phyloP scores from a whole-genome alignment of 768 basidiomycete genomes.

The Sutorius australiensis region DNA sequence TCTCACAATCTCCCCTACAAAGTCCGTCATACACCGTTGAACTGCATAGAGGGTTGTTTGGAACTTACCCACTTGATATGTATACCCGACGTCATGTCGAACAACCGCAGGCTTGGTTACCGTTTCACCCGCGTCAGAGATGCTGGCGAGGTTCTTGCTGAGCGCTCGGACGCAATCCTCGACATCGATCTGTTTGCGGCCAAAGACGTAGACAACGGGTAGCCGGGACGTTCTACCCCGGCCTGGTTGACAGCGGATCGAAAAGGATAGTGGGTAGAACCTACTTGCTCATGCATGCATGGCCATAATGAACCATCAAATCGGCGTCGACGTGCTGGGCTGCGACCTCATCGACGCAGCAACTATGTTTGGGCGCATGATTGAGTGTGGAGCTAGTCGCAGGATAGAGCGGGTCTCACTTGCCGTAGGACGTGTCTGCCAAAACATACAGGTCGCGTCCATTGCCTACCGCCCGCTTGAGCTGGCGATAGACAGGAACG shows the following conservation, averaged over 20 bases:
- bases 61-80: conserved; percentile 57
- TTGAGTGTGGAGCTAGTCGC: background rate
- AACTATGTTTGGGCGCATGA: conserved; percentile 39
- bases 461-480: conserved; percentile 49
- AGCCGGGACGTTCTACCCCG: conserved; percentile 71
- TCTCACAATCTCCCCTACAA: conserved; percentile 17
- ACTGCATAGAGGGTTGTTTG: background rate
- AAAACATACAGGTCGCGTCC: conserved; percentile 74
- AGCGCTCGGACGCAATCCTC: conserved; percentile 46
- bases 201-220: conserved; percentile 90
- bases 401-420: conserved; percentile 40
- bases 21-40: background rate
- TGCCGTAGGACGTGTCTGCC: conserved; percentile 98
- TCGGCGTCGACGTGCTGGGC: conserved; percentile 93
- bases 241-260: background rate
- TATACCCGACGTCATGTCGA: conserved; percentile 74
- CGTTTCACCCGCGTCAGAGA: background rate
- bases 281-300: conserved; percentile 92
- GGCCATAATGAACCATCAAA: conserved; percentile 90
- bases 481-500: conserved; percentile 70
- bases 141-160: conserved; percentile 28
- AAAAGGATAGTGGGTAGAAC: conserved; percentile 25
- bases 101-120: conserved; percentile 44
- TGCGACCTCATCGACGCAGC: conserved; percentile 95
- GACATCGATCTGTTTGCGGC: conserved; percentile 62